phyloP scores from a whole-genome alignment of 129 eudicot species.

The Oenanthe sinensis region DNA sequence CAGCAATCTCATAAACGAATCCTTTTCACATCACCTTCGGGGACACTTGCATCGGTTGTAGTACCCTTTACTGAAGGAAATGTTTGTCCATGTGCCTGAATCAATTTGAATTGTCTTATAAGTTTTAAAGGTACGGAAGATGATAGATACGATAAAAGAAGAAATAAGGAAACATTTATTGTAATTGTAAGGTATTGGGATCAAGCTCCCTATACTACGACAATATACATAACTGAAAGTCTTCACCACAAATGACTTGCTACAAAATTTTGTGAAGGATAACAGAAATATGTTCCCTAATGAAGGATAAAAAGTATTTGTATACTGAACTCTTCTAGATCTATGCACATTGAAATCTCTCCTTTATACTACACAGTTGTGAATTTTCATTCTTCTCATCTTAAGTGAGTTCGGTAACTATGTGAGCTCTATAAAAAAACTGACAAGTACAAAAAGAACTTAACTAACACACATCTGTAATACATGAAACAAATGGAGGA shows the following conservation, averaged over 20 bases:
- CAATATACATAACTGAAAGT: too few species aligned
- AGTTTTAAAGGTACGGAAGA: background rate
- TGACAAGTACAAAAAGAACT: too few species aligned
- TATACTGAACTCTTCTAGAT: background rate
- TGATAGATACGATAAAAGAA: background rate
- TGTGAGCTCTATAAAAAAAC: too few species aligned
- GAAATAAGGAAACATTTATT: background rate
- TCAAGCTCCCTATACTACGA: too few species aligned
- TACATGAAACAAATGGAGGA: too few species aligned
- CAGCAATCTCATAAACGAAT: conserved; percentile 31
- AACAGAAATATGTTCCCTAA: background rate
- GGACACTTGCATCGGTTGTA: conserved; percentile 58
- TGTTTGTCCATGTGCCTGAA: conserved; percentile 32
- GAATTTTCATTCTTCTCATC: too few species aligned
- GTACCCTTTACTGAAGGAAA: conserved; percentile 14
- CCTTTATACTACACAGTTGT: background rate
- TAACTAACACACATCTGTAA: too few species aligned
- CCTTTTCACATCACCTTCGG: conserved; percentile 73
- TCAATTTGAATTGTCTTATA: background rate
- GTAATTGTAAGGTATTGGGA: too few species aligned
- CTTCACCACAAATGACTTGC: too few species aligned
- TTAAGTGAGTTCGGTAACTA: too few species aligned
- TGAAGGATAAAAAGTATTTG: background rate
- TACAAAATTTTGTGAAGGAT: background rate
- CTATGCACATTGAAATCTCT: background rate